Conservation (phyloP, 257 asterid genomes). For the Solanum sejunctum region DNA sequence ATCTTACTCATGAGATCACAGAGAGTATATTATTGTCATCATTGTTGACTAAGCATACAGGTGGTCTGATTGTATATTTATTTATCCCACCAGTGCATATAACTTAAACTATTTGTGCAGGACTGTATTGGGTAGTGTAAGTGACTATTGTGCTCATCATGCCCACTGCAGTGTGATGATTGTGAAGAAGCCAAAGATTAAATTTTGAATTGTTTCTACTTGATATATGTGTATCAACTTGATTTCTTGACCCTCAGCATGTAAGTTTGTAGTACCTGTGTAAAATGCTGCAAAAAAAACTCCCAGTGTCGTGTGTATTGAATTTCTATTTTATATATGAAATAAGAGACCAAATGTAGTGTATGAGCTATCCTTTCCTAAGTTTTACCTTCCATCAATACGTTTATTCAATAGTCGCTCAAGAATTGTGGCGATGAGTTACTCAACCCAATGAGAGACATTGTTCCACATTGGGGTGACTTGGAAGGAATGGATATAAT, state of each 20-base stretch:
- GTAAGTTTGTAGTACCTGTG: neutral
- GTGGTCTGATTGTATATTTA: neutral
- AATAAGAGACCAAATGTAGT: neutral
- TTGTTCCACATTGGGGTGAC: no score
- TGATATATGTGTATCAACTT: neutral
- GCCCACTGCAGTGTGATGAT: conserved; percentile 1
- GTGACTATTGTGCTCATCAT: neutral
- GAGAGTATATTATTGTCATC: neutral
- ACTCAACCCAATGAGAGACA: no score
- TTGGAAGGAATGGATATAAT: neutral
- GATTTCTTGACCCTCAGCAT: neutral
- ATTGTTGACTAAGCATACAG: neutral
- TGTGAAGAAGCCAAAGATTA: neutral
- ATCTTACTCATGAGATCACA: neutral
- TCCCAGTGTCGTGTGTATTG: neutral
- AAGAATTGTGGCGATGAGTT: no score
- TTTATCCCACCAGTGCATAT: neutral
- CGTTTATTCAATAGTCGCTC: no score
- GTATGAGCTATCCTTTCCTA: neutral
- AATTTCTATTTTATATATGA: neutral
- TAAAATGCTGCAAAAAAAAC: neutral
- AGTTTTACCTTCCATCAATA: neutral
- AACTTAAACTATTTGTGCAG: neutral
- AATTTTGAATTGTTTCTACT: neutral
- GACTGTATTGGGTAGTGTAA: neutral